Evolutionary conservation across 2,329 filamentous ascomycete species (phyloP), one percentile per base, ranked within the genome.

Genomic region (Parascedosporium putredinis): DNA sequence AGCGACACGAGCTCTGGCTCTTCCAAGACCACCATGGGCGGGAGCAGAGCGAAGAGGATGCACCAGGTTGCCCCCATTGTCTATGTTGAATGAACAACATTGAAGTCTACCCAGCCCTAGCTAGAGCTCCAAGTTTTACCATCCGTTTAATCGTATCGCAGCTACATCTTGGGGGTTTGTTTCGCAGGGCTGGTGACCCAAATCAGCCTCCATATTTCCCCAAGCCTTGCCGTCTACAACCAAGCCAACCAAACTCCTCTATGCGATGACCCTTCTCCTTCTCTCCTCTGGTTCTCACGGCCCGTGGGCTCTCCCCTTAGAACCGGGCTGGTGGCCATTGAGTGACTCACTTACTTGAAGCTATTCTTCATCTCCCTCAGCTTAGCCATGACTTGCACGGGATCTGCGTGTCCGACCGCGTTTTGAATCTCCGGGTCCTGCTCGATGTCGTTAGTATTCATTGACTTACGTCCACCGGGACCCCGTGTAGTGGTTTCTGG

Each of bases 331-430:
- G n/a, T n/a, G n/a, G n/a, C n/a, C n/a, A n/a, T n/a, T n/a, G n/a
- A n/a, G n/a, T n/a, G n/a, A n/a, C n/a, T n/a, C 12, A 36, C 33
- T 38, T 69, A 79, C 70, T 75, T 76, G 65, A 80, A 80, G 65
- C 73, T 78, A 62, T 94, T 90, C 81, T 97, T 98, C 84, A 95
- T 83, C 67, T 94, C 87, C 50, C 93, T 76, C 59, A 97, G 70
- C 59, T 83, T 83, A 27, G 76, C 77, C 86, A 98, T 95, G 14
- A 96, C 89, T 46, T 86, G 81, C 2, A 91, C 74, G 0, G 89
- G 84, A 36, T 90, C 79, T 0, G 79, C 88, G 69, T 88, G 81
- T 38, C 88, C 88, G 0, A 88, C 93, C 9, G 78, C 83, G 67
- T 88, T 86, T 62, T 94, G 88, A 49, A 98, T 83, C 54, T 78